Conservation (phyloP, 352 stramenopile species). For the Phytophthora sp. region DNA sequence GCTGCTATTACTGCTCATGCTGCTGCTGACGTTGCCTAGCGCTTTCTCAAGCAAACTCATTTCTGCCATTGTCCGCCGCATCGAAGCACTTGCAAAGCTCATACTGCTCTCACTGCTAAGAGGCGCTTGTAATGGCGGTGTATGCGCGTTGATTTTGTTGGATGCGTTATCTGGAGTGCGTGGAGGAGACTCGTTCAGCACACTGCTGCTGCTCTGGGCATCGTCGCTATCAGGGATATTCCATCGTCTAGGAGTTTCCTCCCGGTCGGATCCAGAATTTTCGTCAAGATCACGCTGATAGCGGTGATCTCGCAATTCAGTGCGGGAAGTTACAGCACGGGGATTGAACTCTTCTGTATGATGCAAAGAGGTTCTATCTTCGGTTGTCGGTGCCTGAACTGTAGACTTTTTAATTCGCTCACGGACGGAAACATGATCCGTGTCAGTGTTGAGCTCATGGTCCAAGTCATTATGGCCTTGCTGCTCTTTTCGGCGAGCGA, state of each 20-base stretch:
- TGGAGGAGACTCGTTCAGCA: constrained; percentile 4
- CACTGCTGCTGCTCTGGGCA: not conserved
- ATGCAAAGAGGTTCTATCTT: not conserved
- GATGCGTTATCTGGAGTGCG: constrained; percentile 11
- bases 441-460: constrained; percentile 20
- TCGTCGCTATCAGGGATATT: constrained; percentile 8
- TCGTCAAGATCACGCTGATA: constrained; percentile 6
- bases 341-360: not conserved
- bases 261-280: constrained; percentile 3
- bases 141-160: constrained; percentile 2
- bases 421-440: constrained; percentile 10
- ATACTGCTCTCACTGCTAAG: constrained; percentile 45
- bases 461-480: constrained; percentile 35
- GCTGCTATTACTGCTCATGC: constrained; percentile 40
- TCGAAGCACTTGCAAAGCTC: constrained; percentile 48
- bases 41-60: constrained; percentile 70
- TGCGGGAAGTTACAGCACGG: constrained; percentile 1
- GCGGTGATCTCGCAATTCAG: not conserved
- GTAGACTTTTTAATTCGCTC: constrained; percentile 1
- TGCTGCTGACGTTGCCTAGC: constrained; percentile 71
- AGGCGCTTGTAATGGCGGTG: constrained; percentile 3
- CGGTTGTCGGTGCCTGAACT: not conserved
- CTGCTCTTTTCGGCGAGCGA: constrained; percentile 35
- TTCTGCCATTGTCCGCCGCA: constrained; percentile 67
- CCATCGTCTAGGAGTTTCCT: constrained; percentile 10